A percentile compares a stretch with the other conserved stretches of the same genome.
phyloP scores from a whole-genome alignment of 495 filamentous ascomycete genomes.

The Penicillium maclennaniae region DNA sequence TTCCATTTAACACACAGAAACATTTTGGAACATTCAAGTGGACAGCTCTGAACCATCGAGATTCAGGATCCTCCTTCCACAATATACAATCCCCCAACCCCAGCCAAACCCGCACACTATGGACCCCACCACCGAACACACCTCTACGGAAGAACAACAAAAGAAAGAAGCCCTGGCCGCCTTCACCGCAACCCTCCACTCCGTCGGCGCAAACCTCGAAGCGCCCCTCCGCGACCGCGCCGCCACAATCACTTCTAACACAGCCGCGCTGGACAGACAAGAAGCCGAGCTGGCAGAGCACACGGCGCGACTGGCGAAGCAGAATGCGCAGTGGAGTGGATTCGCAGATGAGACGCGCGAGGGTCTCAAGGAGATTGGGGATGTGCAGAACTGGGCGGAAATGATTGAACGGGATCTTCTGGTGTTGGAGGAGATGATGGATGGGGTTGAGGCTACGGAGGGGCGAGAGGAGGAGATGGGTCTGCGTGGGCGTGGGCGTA shows the following conservation, averaged over 20 bases:
- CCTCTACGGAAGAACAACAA: slow-evolving; percentile 14
- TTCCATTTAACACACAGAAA: no score
- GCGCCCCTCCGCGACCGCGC: slow-evolving; percentile 69
- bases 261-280: slow-evolving; percentile 64
- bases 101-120: neutral
- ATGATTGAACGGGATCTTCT: slow-evolving; percentile 87
- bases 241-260: slow-evolving; percentile 69
- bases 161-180: slow-evolving; percentile 65
- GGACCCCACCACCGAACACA: neutral
- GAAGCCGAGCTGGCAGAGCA: slow-evolving; percentile 63
- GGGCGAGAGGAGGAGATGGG: slow-evolving; percentile 17
- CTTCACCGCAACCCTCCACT: slow-evolving; percentile 71
- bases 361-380: slow-evolving; percentile 86
- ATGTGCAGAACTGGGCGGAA: slow-evolving; percentile 98
- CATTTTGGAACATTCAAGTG: no score
- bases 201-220: slow-evolving; percentile 67
- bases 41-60: neutral
- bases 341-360: slow-evolving; percentile 64
- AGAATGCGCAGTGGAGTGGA: slow-evolving; percentile 67
- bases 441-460: slow-evolving; percentile 51
- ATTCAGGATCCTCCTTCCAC: neutral
- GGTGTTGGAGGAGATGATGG: slow-evolving; percentile 81
- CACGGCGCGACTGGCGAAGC: slow-evolving; percentile 62
- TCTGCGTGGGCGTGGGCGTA: slow-evolving; percentile 2
- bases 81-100: neutral